phyloP scores from a whole-genome alignment of 305 asterid species.

The Fraxinus angustifolia region DNA sequence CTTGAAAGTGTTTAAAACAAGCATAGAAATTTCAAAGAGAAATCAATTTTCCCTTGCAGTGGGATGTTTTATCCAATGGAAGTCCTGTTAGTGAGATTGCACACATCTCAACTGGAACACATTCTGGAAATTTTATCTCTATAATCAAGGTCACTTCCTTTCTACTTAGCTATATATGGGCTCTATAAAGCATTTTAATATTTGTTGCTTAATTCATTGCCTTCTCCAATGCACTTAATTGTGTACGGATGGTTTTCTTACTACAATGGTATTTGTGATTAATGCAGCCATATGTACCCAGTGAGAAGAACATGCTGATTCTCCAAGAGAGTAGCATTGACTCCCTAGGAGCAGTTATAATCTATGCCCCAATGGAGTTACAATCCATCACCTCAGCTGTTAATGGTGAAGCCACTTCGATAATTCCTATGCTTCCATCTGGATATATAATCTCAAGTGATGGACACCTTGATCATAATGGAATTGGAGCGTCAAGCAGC shows the following conservation, averaged over 20 bases:
- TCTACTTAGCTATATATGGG: too few species aligned
- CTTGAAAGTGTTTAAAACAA: too few species aligned
- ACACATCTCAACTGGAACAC: conserved; percentile 26
- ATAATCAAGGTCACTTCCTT: too few species aligned
- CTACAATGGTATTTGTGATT: not conserved
- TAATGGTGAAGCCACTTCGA: conserved; percentile 35
- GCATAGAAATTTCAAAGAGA: too few species aligned
- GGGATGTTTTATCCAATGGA: conserved; percentile 56
- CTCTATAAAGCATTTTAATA: too few species aligned
- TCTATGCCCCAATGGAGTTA: conserved; percentile 49
- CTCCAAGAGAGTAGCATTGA: conserved; percentile 65
- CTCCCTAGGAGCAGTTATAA: conserved; percentile 39
- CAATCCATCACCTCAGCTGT: conserved; percentile 29
- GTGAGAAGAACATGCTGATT: conserved; percentile 41
- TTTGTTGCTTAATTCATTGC: too few species aligned
- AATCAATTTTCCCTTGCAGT: conserved; percentile 34
- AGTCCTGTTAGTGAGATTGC: conserved; percentile 36
- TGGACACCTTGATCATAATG: conserved; percentile 26
- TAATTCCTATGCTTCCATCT: conserved; percentile 53
- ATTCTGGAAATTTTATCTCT: too few species aligned
- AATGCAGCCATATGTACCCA: conserved; percentile 40
- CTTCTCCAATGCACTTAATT: too few species aligned
- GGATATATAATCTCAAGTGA: conserved; percentile 59
- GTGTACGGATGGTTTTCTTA: not conserved
- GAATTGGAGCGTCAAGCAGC: conserved; percentile 25